phyloP scores from a whole-genome alignment of 495 filamentous ascomycete genomes.

The Penicillium cataractarum region DNA sequence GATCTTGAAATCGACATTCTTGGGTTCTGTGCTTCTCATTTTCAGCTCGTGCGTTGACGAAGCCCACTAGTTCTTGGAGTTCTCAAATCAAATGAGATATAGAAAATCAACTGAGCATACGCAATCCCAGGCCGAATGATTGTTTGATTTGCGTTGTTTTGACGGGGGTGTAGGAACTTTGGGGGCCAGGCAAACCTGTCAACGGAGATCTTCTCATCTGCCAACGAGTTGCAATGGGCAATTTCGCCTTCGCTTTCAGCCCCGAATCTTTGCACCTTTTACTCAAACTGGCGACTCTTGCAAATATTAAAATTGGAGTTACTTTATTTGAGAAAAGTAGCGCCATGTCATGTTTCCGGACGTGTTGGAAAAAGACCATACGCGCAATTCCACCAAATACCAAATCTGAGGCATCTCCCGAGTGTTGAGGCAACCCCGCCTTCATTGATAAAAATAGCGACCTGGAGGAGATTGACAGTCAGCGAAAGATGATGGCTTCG shows the following conservation, averaged over 20 bases:
- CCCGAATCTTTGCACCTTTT: neutral
- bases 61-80: no score
- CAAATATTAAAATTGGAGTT: neutral
- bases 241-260: neutral
- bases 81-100: neutral
- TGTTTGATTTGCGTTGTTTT: neutral
- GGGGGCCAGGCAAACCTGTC: neutral
- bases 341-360: no score
- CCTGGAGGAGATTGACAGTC: neutral
- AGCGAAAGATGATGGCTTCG: neutral
- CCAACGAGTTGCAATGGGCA: neutral
- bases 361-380: no score
- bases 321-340: no score
- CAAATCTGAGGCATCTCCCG: neutral
- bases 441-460: neutral
- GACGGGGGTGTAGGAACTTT: neutral
- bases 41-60: no score
- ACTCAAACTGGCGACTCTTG: neutral
- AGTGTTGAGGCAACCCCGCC: neutral
- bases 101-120: neutral
- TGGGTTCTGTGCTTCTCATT: neutral
- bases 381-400: no score
- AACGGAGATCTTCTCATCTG: neutral
- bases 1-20: neutral
- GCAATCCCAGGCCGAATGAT: no score